Percentiles rank a stretch among this genome's conserved stretches.
Evolutionary conservation across 345 rosid species (phyloP).

Genomic region (Alliaria petiolata): DNA sequence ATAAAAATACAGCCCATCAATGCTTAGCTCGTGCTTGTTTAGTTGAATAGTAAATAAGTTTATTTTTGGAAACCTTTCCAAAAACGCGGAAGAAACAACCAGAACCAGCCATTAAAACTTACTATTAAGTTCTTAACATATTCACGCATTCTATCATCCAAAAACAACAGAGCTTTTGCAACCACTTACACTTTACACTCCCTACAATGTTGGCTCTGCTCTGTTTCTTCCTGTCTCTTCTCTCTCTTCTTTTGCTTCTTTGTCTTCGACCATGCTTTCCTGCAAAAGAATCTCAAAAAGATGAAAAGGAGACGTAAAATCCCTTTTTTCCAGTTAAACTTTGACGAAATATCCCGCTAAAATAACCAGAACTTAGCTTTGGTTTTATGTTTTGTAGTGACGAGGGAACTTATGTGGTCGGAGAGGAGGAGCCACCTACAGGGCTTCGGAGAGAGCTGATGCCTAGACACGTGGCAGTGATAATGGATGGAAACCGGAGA

Average conservation of each 20-base stretch:
- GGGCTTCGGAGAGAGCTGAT: conserved; percentile 35
- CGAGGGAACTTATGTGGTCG: neutral
- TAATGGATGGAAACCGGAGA: conserved; percentile 77
- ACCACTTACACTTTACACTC: too few species aligned
- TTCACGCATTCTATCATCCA: neutral
- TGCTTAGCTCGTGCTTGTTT: neutral
- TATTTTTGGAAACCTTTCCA: neutral
- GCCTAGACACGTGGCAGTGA: conserved; percentile 78
- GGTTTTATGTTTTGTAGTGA: conserved; percentile 8
- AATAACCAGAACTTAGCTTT: neutral
- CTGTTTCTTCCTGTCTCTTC: neutral
- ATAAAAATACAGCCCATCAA: neutral
- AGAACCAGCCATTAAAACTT: neutral
- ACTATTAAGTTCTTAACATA: neutral
- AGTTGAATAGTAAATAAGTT: neutral
- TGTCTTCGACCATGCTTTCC: neutral
- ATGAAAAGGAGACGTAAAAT: neutral
- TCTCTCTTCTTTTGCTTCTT: neutral
- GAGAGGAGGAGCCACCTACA: conserved; percentile 22
- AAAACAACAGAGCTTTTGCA: neutral
- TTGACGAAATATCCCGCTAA: neutral
- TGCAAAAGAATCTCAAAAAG: neutral
- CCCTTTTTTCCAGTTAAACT: neutral
- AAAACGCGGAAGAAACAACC: neutral
- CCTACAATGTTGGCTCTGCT: conserved; percentile 7